These are phyloP conservation scores for Leishmania major DNA, from an alignment of 208 protist species.

Conservation along the genomic window DNA sequence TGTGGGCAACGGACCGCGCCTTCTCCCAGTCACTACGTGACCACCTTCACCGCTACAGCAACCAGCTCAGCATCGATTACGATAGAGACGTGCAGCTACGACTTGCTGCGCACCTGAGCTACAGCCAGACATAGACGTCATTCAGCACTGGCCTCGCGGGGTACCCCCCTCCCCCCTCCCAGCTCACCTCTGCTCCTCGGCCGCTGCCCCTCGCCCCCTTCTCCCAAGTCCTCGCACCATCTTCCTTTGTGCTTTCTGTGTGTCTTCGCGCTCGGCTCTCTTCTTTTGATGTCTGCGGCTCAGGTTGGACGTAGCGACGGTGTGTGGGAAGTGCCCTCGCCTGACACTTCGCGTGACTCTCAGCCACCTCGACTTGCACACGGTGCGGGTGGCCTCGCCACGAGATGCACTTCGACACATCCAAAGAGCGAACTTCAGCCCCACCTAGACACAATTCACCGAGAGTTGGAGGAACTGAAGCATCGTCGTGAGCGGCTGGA, in stretches of 20 bases:
- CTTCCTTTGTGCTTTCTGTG: background rate
- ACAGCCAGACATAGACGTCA: background rate
- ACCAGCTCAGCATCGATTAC: background rate
- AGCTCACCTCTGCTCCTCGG: background rate
- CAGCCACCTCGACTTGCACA: background rate
- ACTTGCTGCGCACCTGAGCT: background rate
- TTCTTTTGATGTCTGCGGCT: background rate
- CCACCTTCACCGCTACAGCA: background rate
- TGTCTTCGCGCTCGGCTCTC: background rate
- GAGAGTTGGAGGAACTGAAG: constrained; percentile 57
- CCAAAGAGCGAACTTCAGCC: background rate
- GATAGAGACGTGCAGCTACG: background rate
- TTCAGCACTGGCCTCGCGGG: background rate
- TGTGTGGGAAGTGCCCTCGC: background rate
- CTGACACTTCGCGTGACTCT: background rate
- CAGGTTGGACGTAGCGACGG: background rate
- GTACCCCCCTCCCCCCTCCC: background rate
- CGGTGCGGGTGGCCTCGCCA: background rate
- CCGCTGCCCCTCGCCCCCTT: too few relatives aligned
- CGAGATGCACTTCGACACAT: background rate
- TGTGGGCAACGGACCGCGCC: background rate
- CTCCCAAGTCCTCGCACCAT: background rate
- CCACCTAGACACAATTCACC: constrained; percentile 50
- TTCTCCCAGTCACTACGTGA: background rate
- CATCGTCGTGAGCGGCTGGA: constrained; percentile 57